phyloP scores from a whole-genome alignment of 345 rosid species.

The Ailanthus altissimus region DNA sequence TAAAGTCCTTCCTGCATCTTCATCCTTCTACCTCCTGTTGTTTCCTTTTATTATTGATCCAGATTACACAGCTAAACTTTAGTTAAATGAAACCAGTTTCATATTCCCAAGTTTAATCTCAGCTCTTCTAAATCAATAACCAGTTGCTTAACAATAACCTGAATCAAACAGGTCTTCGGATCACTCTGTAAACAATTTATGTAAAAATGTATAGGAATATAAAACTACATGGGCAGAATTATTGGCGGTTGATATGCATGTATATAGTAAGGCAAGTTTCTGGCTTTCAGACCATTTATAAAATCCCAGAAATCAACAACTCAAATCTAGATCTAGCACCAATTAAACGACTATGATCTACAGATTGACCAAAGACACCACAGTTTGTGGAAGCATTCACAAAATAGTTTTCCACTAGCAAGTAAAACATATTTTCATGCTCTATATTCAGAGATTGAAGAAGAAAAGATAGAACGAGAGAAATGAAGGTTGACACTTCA shows the following conservation, averaged over 20 bases:
- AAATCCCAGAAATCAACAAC: neutral
- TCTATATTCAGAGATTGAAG: neutral
- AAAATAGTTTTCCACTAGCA: neutral
- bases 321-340: neutral
- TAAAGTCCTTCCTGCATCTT: too few relatives aligned
- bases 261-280: neutral
- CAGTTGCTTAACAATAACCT: too few relatives aligned
- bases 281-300: neutral
- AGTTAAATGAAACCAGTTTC: too few relatives aligned
- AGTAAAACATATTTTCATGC: neutral
- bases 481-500: constrained; percentile 21
- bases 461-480: neutral
- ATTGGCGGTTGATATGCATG: neutral
- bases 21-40: too few relatives aligned
- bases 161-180: too few relatives aligned
- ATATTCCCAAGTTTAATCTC: too few relatives aligned
- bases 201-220: neutral
- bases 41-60: too few relatives aligned
- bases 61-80: too few relatives aligned
- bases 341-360: too few relatives aligned
- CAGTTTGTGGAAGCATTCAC: too few relatives aligned
- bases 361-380: too few relatives aligned
- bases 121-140: too few relatives aligned
- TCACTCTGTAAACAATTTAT: neutral
- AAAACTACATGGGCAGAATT: neutral